Conservation (phyloP, 2,329 filamentous ascomycete species). For the Alternaria consortialis region DNA sequence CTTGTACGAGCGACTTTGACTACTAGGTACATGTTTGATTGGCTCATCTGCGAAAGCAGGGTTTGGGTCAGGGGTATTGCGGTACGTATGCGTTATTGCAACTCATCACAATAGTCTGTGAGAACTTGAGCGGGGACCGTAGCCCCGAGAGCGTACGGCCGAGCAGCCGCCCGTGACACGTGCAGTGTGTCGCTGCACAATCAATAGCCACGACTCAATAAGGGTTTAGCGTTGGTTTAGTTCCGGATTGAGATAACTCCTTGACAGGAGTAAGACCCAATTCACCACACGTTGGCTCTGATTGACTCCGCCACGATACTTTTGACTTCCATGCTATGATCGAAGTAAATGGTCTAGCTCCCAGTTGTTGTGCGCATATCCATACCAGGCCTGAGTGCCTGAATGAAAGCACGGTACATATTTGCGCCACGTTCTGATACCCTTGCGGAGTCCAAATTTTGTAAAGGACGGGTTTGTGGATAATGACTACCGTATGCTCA, state of each 20-base stretch:
- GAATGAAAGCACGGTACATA: not conserved
- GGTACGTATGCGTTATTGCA: not conserved
- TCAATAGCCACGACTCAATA: not conserved
- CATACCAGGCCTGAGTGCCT: not conserved
- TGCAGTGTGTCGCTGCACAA: not conserved
- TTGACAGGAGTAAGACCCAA: not conserved
- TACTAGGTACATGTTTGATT: not conserved
- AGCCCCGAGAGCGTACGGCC: not conserved
- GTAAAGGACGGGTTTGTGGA: not conserved
- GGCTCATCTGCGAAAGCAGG: not conserved
- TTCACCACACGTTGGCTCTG: not conserved
- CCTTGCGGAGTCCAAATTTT: not conserved
- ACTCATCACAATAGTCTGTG: not conserved
- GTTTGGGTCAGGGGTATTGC: not conserved
- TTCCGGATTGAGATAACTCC: not conserved
- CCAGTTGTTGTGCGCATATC: not conserved
- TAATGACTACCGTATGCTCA: not conserved
- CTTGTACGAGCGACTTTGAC: not conserved
- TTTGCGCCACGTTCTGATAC: not conserved
- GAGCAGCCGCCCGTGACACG: not conserved
- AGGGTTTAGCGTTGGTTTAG: not conserved
- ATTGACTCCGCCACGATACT: too few relatives aligned
- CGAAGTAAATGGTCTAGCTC: not conserved
- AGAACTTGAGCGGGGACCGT: not conserved
- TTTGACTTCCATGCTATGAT: not conserved